Evolutionary conservation across 2,329 filamentous ascomycete species (phyloP).

Genomic region (Fusarium gaditjirri): DNA sequence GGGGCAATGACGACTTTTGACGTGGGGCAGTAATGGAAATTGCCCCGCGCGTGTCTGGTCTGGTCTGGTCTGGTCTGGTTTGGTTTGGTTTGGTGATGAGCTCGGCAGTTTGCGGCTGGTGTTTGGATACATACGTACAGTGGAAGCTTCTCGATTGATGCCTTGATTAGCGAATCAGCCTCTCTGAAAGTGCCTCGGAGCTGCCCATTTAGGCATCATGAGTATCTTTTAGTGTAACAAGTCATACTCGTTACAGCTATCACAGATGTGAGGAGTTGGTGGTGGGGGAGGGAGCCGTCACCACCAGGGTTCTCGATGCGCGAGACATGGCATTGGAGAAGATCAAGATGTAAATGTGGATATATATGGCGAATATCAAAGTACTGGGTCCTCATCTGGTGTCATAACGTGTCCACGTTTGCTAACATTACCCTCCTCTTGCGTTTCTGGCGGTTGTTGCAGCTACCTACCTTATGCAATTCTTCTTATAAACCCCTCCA

Average conservation of each 20-base stretch:
- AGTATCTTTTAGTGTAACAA: not conserved
- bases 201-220: slow-evolving; percentile 19
- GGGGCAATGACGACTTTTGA: slow-evolving; percentile 17
- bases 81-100: slow-evolving; percentile 5
- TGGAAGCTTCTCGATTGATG: slow-evolving; percentile 33
- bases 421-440: not conserved
- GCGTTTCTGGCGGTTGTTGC: not conserved
- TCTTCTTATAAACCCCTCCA: slow-evolving; percentile 22
- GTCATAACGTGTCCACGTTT: slow-evolving; percentile 1
- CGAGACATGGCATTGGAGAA: slow-evolving; percentile 2
- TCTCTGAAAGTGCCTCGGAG: slow-evolving; percentile 14
- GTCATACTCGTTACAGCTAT: not conserved
- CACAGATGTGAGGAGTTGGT: slow-evolving; percentile 4
- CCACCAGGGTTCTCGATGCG: slow-evolving; percentile 33
- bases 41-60: slow-evolving; percentile 11
- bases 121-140: not conserved
- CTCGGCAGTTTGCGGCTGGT: slow-evolving; percentile 2
- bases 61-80: slow-evolving; percentile 1
- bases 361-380: slow-evolving; percentile 1
- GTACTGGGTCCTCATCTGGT: slow-evolving; percentile 7
- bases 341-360: not conserved
- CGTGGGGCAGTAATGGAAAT: slow-evolving; percentile 23
- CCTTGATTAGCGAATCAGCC: slow-evolving; percentile 3
- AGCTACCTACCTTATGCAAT: not conserved
- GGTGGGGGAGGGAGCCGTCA: slow-evolving; percentile 16